Evolutionary conservation across 139 green algal species (phyloP).

Genomic region (Chlamydomonas eustigma): DNA sequence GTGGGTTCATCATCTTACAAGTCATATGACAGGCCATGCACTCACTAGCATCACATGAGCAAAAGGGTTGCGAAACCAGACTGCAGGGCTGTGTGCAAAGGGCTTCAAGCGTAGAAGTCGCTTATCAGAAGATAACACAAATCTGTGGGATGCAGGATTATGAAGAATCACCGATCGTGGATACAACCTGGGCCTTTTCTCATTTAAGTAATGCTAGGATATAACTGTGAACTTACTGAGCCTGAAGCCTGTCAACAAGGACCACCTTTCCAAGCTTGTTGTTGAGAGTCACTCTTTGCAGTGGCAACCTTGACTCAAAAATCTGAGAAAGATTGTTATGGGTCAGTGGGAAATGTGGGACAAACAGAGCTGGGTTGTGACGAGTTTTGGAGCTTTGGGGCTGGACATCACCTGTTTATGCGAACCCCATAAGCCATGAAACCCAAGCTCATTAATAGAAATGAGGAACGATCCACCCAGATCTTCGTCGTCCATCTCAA

Average conservation of each 20-base stretch:
- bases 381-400: not conserved
- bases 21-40: not conserved
- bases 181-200: not conserved
- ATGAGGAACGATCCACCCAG: constrained; percentile 47
- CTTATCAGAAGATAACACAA: constrained; percentile 47
- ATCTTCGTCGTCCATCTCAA: constrained; percentile 4
- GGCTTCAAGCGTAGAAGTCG: constrained; percentile 54
- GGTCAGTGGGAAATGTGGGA: not conserved
- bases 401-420: constrained; percentile 40
- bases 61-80: constrained; percentile 78
- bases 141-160: constrained; percentile 33
- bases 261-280: constrained; percentile 65
- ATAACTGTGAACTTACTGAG: constrained; percentile 45
- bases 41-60: constrained; percentile 63
- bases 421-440: constrained; percentile 41
- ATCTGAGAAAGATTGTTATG: constrained; percentile 38
- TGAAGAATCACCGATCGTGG: not conserved
- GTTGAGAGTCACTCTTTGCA: constrained; percentile 55
- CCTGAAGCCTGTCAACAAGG: constrained; percentile 43
- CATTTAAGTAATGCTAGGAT: not conserved
- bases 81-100: constrained; percentile 52
- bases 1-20: not conserved
- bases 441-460: constrained; percentile 53
- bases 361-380: not conserved
- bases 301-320: constrained; percentile 49